Evolutionary conservation across 495 filamentous ascomycete species (phyloP), one percentile per base, ranked within the genome.

Genomic region (Aspergillus conjunctus): DNA sequence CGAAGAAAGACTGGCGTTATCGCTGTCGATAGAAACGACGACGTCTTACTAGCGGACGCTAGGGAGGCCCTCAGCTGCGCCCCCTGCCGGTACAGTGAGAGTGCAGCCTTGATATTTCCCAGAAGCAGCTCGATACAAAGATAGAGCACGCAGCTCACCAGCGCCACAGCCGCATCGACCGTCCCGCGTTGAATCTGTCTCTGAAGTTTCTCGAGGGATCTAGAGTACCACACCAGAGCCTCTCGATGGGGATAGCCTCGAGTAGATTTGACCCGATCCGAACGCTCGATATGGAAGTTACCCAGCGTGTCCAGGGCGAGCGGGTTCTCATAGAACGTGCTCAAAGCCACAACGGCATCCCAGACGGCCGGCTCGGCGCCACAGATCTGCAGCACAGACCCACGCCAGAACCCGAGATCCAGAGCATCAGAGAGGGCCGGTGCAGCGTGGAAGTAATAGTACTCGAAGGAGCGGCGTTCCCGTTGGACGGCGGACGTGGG

Each of bases 321-420:
- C 0, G 73, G 73, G 33, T 58, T 32, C 51, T 74, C 81, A 65
- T 81, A 84, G 26, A 86, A 69, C 8, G 77, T 74, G 68, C 81
- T 82, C 49, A 87, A 75, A 4, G 73, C 58, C 17, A 70, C 69
- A 11, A 87, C 74, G 20, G 82, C 83, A 63, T 86, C 81, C 65
- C 81, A 81, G 17, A 86, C 74, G 0, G 82, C 79, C 0, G 83
- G 83, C 63, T 85, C 82, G 34, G 72, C 71, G 55, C 80, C 78
- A 65, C 80, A 80, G 26, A 83, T 77, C 58, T 84, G 83, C 7
- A 82, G 75, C 9, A 84, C 77, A 18, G 84, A 66, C 26, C 73
- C 69, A 4, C 80, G 74, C 83, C 83, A 86, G 54, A 87, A 85
- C 52, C 75, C 72, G 21, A 75, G 63, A 49, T 79, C 73, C 57